These are phyloP conservation scores for Syncephalastrum racemosum DNA, from an alignment of 371 early-diverging fungal genomes.

Conservation along the genomic window DNA sequence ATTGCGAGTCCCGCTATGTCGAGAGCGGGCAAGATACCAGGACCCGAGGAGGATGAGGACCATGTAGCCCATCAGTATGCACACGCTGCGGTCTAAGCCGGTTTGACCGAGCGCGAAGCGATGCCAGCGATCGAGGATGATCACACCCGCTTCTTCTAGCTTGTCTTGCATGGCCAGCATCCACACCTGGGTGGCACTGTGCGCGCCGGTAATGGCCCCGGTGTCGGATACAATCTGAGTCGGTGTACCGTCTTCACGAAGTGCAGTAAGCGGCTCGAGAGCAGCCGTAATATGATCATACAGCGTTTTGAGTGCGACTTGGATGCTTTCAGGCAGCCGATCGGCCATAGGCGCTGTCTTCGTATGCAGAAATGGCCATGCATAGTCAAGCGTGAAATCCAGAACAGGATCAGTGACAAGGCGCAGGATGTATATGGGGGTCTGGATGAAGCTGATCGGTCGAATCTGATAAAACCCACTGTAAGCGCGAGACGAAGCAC, in stretches of 20 bases:
- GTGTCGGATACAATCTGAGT: too few relatives aligned
- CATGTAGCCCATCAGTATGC: conserved; percentile 48
- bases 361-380: conserved; percentile 28
- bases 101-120: conserved; percentile 47
- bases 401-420: conserved; percentile 55
- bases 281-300: neutral
- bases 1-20: conserved; percentile 17
- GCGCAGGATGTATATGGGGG: conserved; percentile 49
- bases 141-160: conserved; percentile 12
- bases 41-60: conserved; percentile 46
- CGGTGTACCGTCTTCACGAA: neutral
- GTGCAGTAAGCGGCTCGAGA: neutral
- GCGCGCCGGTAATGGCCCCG: neutral
- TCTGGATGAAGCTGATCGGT: conserved; percentile 44
- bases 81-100: conserved; percentile 45
- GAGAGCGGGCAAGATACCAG: conserved; percentile 48
- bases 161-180: conserved; percentile 21
- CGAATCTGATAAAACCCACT: conserved; percentile 32
- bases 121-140: conserved; percentile 42
- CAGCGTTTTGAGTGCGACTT: conserved; percentile 4
- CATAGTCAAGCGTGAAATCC: conserved; percentile 49
- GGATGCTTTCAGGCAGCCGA: conserved; percentile 17
- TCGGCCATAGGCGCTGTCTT: conserved; percentile 5
- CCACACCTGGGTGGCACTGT: too few relatives aligned
- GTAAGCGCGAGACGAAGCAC: conserved; percentile 1